Evolutionary conservation across 2,329 filamentous ascomycete species (phyloP).

Genomic region (Alternaria novae-zelandiae): DNA sequence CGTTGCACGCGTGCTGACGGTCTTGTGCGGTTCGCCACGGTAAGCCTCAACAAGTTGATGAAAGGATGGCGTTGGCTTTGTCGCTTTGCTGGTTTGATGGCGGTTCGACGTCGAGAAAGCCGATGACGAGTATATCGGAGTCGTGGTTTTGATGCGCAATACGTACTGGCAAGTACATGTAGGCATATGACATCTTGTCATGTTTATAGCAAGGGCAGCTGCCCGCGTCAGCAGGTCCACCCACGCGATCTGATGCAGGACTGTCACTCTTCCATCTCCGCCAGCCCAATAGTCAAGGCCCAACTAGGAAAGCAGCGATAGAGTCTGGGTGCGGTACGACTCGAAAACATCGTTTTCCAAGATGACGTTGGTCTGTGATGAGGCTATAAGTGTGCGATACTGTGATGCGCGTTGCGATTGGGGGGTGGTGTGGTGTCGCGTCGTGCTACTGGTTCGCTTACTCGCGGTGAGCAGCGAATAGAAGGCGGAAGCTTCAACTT

Average conservation of each 20-base stretch:
- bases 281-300: conserved; percentile 26
- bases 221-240: conserved; percentile 30
- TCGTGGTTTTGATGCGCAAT: background rate
- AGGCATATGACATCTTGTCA: background rate
- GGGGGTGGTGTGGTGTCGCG: conserved; percentile 27
- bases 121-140: background rate
- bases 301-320: conserved; percentile 12
- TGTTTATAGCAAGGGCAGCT: conserved; percentile 24
- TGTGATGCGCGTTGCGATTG: conserved; percentile 36
- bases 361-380: conserved; percentile 12
- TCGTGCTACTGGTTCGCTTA: conserved; percentile 37
- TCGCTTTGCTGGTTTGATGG: background rate
- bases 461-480: conserved; percentile 34
- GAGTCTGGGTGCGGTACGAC: conserved; percentile 17
- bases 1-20: conserved; percentile 14
- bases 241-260: conserved; percentile 27
- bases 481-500: conserved; percentile 19
- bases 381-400: conserved; percentile 17
- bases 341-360: conserved; percentile 15
- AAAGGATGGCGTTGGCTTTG: conserved; percentile 15
- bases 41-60: conserved; percentile 27
- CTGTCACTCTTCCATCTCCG: conserved; percentile 14
- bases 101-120: background rate
- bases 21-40: conserved; percentile 21
- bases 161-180: background rate